Evolutionary conservation across 1,139 yeast genomes (phyloP).

Genomic region (Suhomyces ambrosiae): DNA sequence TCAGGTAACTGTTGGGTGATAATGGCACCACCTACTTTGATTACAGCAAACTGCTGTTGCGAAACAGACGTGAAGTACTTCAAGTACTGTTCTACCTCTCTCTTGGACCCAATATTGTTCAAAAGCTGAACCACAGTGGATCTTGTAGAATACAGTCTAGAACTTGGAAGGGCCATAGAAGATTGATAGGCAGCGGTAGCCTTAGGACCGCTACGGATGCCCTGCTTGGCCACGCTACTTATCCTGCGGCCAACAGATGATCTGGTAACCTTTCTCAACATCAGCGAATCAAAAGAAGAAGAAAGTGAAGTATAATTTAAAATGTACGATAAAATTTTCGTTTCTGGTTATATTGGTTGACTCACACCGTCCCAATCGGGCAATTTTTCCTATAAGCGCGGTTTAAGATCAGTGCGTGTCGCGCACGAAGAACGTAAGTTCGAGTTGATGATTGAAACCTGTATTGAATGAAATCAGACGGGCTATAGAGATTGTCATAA

Average conservation of each 20-base stretch:
- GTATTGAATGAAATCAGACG: too few relatives aligned
- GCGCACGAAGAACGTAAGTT: too few relatives aligned
- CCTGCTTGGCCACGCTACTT: constrained; percentile 11
- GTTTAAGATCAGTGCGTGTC: constrained; percentile 35
- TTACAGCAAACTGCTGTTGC: constrained; percentile 96
- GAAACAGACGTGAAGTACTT: constrained; percentile 95
- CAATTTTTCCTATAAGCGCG: constrained; percentile 42
- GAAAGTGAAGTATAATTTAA: constrained; percentile 6
- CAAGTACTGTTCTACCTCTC: constrained; percentile 96
- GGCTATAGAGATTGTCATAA: too few relatives aligned
- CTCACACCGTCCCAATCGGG: constrained; percentile 36
- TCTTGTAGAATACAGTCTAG: constrained; percentile 59
- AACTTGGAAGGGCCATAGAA: constrained; percentile 1
- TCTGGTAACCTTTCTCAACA: constrained; percentile 19
- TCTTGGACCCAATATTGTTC: constrained; percentile 93
- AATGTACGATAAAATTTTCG: constrained; percentile 9
- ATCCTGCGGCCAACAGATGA: constrained; percentile 11
- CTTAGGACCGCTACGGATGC: constrained; percentile 6
- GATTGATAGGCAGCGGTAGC: constrained; percentile 4
- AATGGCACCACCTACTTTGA: constrained; percentile 98
- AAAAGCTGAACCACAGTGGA: constrained; percentile 93
- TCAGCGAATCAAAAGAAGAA: constrained; percentile 8
- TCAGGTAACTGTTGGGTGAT: constrained; percentile 92
- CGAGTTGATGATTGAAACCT: too few relatives aligned
- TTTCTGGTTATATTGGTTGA: constrained; percentile 17